Conservation (phyloP, 2,329 filamentous ascomycete species). For the Rhinocladiella mackenziei region DNA sequence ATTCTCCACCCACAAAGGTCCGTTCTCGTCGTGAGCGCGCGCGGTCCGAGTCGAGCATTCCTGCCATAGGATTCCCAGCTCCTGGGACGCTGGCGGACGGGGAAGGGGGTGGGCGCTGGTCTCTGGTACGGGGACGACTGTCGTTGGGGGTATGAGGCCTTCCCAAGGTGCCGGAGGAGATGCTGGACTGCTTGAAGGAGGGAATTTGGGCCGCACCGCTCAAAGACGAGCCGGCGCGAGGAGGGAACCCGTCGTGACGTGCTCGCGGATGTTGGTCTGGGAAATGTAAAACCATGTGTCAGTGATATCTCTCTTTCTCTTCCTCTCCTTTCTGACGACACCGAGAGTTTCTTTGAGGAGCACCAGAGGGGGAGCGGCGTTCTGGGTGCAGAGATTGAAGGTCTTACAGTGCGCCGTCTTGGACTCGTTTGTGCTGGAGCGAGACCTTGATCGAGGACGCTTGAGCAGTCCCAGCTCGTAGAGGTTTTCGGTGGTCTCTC, state of each 20-base stretch:
- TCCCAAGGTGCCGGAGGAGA: constrained; percentile 23
- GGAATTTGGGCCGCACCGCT: constrained; percentile 11
- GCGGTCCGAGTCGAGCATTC: constrained; percentile 70
- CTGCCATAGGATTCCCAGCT: constrained; percentile 48
- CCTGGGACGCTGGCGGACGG: constrained; percentile 24
- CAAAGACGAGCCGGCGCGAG: constrained; percentile 19
- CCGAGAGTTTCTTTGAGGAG: background rate
- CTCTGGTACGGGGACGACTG: constrained; percentile 19
- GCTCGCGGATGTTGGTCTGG: constrained; percentile 24
- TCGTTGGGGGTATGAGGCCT: constrained; percentile 21
- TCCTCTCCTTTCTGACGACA: constrained; percentile 1
- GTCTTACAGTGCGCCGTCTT: constrained; percentile 24
- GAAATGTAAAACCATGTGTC: constrained; percentile 24
- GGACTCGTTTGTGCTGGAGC: constrained; percentile 14
- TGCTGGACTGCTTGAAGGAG: constrained; percentile 28
- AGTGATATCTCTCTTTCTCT: constrained; percentile 5
- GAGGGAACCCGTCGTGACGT: constrained; percentile 21
- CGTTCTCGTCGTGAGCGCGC: constrained; percentile 78
- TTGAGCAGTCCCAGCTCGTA: constrained; percentile 30
- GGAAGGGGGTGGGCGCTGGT: constrained; percentile 20
- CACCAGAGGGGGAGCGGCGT: background rate
- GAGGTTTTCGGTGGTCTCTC: constrained; percentile 27
- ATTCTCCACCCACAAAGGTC: constrained; percentile 92
- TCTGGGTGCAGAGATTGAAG: too few relatives aligned
- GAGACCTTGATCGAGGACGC: constrained; percentile 22